Evolutionary conservation across 495 filamentous ascomycete genomes (phyloP), one percentile per base, ranked within the genome.

Genomic region (Lichina pygmaea): DNA sequence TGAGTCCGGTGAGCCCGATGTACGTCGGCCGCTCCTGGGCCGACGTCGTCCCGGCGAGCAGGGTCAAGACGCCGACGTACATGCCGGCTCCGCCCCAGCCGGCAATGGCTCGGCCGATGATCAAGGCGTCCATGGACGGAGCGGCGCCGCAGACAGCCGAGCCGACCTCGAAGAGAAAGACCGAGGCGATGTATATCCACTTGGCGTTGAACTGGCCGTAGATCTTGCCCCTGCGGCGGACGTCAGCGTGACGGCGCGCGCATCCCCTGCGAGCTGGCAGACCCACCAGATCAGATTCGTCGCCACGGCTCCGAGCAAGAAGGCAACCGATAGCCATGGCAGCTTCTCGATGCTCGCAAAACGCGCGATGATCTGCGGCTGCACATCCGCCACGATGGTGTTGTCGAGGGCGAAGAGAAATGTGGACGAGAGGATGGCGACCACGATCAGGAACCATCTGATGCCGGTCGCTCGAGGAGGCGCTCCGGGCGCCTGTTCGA

Each of bases 371-470:
- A 77, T 65, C 3, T 58, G 56, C 6, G 64, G 63, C 52, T 73
- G 72, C 9, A 77, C 57, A 48, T 72, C 64, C 17, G 73, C 73
- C 6, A 71, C 70, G 24, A 77, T 71, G 42, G 72, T 77, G 34
- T 68, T 71, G 48, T 77, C 73, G 8, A 77, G 59, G 11, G 66
- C 62, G 45, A 66, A 75, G 0, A 74, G 55, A 46, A 77, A 71
- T 9, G 55, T 58, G 1, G 58, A 62, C 6, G 62, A 57, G 24
- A 66, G 58, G 37, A 74, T 60, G 2, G 67, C 57, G 13, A 61
- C 12, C 41, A 65, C 60, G 32, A 70, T 53, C 2, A 68, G 54
- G 17, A 61, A 13, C 64, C 64, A 67, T 7, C 13, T 32, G 10
- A 43, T n/a, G 36, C 36, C 36, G 11, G 24, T 24, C 2, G 24